Base-by-base conservation (phyloP, 192 early-diverging fungal genomes). In the Nowakowskiella sp. region DNA sequence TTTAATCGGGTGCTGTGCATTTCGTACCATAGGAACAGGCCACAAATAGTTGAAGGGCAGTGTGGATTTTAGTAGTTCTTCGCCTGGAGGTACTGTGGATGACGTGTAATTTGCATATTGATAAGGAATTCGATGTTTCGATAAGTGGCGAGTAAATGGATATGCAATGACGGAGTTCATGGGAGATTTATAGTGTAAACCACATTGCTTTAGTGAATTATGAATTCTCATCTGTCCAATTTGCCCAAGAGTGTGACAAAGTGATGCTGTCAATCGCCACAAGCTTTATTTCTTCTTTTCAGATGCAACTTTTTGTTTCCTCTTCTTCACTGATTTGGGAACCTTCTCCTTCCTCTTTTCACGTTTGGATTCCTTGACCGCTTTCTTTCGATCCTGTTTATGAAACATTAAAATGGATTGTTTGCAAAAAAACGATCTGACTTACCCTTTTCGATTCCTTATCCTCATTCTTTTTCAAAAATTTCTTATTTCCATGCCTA, bases 261-360 rank as follows among this genome's bases (percentile, higher is more conserved):
- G 28, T n/a, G n/a, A n/a, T n/a, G n/a, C n/a, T n/a, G n/a, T n/a
- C n/a, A 47, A 46, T 49, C 36, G 8, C 23, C 49, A 22, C n/a
- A 30, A 26, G 7, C 30, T 22, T 64, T 55, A 49, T 66, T 71
- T 66, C 68, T 78, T 73, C 64, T 77, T 89, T 24, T 67, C 76
- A 16, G 77, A 71, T 13, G 78, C 78, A 6, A 70, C 61, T 44
- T 90, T 89, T 58, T 90, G 78, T 62, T 87, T 91, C 51, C 90
- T 78, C 66, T 95, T 98, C 67, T 98, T 98, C 64, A 92, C 89
- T 10, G 87, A 80, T 69, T 98, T 98, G 22, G 94, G 92, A 10
- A 93, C 82, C 73, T 98, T 98, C 60, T 72, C 77, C 61, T 96
- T 93, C 61, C 94, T 75, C 62, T 87, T 87, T 58, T 94, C 91